Evolutionary conservation across 2,329 filamentous ascomycete species (phyloP).

Genomic region (Niveomyces coronatus): DNA sequence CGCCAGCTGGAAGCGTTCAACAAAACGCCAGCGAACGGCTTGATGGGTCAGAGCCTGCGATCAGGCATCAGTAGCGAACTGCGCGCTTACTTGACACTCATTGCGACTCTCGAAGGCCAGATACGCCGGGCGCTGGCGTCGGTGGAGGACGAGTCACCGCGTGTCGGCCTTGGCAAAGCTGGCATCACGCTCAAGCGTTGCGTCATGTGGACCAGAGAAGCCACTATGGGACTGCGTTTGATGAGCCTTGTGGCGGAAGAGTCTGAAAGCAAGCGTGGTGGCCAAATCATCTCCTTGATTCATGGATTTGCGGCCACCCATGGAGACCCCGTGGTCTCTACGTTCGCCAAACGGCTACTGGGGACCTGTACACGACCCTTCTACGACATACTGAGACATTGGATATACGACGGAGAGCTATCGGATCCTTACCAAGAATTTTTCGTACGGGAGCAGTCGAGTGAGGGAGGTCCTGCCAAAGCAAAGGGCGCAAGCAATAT

Average conservation of each 20-base stretch:
- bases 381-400: conserved; percentile 89
- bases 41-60: conserved; percentile 86
- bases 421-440: conserved; percentile 95
- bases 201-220: conserved; percentile 93
- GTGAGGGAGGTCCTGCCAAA: conserved; percentile 36
- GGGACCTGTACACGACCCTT: conserved; percentile 85
- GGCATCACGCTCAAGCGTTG: conserved; percentile 92
- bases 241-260: conserved; percentile 94
- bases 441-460: conserved; percentile 76
- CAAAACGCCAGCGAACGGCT: conserved; percentile 66
- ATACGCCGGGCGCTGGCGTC: conserved; percentile 72
- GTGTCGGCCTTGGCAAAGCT: conserved; percentile 66
- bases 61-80: conserved; percentile 79
- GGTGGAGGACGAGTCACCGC: conserved; percentile 56
- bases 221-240: conserved; percentile 85
- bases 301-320: conserved; percentile 90
- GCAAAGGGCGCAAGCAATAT: conserved; percentile 69
- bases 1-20: conserved; percentile 71
- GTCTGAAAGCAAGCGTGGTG: conserved; percentile 71
- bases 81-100: conserved; percentile 77
- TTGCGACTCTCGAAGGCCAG: conserved; percentile 86
- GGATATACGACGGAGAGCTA: conserved; percentile 97
- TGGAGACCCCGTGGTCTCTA: conserved; percentile 87
- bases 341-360: conserved; percentile 83
- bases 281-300: conserved; percentile 86